A percentile compares a stretch with the other conserved stretches of the same genome.
Conservation (phyloP, 78 protist species). For the Isochrysis galbana region DNA sequence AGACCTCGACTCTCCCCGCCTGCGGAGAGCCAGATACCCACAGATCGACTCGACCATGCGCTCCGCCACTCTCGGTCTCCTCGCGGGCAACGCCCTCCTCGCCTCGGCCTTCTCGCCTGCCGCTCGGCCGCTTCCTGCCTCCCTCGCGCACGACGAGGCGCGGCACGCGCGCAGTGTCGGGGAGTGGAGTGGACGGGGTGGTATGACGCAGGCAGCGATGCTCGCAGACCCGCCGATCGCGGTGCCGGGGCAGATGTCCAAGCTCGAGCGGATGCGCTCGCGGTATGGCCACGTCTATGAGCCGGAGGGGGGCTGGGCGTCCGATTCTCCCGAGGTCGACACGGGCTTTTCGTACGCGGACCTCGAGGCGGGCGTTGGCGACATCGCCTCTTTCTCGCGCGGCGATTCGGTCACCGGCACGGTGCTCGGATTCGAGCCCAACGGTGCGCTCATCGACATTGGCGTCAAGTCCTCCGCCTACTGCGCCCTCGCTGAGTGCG, state of each 20-base stretch:
- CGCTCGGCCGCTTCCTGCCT: no score
- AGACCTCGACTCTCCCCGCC: no score
- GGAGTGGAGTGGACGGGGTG: no score
- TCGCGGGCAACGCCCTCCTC: no score
- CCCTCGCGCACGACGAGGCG: no score
- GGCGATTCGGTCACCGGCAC: not conserved
- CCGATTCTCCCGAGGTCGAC: not conserved
- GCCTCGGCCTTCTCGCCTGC: no score
- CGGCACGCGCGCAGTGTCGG: no score
- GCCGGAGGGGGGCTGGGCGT: constrained; percentile 8
- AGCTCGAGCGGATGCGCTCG: constrained; percentile 4
- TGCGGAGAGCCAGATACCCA: no score
- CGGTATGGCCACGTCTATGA: not conserved
- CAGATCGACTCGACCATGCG: no score
- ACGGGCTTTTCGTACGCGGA: not conserved
- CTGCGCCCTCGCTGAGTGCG: not conserved
- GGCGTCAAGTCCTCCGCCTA: not conserved
- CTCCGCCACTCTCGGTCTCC: no score
- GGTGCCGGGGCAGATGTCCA: not conserved
- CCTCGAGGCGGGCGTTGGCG: not conserved
- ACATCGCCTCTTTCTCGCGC: not conserved
- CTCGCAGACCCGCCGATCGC: not conserved
- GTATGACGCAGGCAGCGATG: not conserved
- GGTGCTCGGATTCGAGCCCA: not conserved
- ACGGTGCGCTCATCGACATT: constrained; percentile 1